Evolutionary conservation across 164 flowering plant genomes (phyloP), one percentile per base, ranked within the genome.

Genomic region (Platanus orientalis): DNA sequence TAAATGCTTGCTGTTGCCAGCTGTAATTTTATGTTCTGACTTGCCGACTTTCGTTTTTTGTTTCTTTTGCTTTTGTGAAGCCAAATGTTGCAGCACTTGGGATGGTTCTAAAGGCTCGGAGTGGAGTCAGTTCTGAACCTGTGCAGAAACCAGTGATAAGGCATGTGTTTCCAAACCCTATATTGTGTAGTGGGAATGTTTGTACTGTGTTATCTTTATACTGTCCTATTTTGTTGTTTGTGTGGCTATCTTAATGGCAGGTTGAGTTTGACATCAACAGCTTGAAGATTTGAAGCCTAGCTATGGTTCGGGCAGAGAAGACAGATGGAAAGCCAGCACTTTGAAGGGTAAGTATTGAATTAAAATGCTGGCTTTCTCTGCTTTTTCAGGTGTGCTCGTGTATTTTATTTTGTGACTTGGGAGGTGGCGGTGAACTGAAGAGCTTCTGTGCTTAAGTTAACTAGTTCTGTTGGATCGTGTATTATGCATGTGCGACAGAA

Each of bases 301-400:
- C 70, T 53, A n/a, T n/a, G n/a, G n/a, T n/a, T n/a, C n/a, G n/a
- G n/a, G n/a, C n/a, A n/a, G n/a, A n/a, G 49, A 48, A 61, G 52
- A 32, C 54, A 40, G 63, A 61, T 39, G 30, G 83, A 66, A 74
- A 80, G 80, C 83, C 83, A 75, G 80, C 72, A 73, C 63, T 17
- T n/a, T 25, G 67, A 26, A 10, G 4, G 74, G 82, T 76, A 79
- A 76, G 82, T 71, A 20, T 63, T 14, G 12, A 39, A 40, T 54
- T 45, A 19, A 21, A 55, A 11, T 27, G 66, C 66, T 63, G 66
- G 66, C 66, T 53, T 53, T 53, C 66, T 54, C 27, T 54, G 24
- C 11, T 40, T 63, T 63, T 40, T 54, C 66, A 63, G 45, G 65
- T 30, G 20, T 32, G 20, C 40, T 6, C 25, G 48, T 34, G 47